Evolutionary conservation across 306 rosid species (phyloP), one percentile per base, ranked within the genome.

Genomic region (Cucurbita maxima): DNA sequence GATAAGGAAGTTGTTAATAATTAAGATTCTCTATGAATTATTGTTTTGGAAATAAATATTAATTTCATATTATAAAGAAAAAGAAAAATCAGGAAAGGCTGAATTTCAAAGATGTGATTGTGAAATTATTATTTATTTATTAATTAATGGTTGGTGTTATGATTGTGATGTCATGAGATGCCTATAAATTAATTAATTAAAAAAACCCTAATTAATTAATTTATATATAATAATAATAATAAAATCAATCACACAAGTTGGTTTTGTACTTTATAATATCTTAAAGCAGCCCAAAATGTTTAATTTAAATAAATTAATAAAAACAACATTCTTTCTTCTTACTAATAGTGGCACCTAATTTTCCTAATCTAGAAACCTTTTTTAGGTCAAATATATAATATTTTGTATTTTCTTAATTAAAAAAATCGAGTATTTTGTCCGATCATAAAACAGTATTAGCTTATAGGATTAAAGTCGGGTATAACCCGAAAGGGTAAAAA

Each of bases 301-400:
- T 3, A 12, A 3, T 1, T 64, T 19, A 1, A 44, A 44, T 44
- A 10, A 67, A 67, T 13, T 12, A 45, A 7, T 19, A 68, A 13
- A 68, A 68, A 68, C 18, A 68, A 68, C 57, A 68, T 68, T 47
- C 73, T 68, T 45, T 68, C 37, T 48, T 11, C 41, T 68, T 45
- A 45, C 41, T 13, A 44, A 11, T 45, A 19, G 19, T 44, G 73
- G 8, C 37, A 20, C 5, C 12, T 43, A 20, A 67, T 44, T 12
- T 64, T 9, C 36, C 52, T 20, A 9, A 64, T 64, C 34, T 18
- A 64, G 1, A 19, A 16, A 37, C 8, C 0, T 37, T 16, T 43
- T 6, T 8, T 44, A 5, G 7, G n/a, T 5, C 43, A 43, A 12
- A 47, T 68, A 68, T 68, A 68, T 68, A 22, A 47, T 12, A 13